Evolutionary conservation across 352 stramenopile species (phyloP).

Genomic region (Phytophthora megakarya): DNA sequence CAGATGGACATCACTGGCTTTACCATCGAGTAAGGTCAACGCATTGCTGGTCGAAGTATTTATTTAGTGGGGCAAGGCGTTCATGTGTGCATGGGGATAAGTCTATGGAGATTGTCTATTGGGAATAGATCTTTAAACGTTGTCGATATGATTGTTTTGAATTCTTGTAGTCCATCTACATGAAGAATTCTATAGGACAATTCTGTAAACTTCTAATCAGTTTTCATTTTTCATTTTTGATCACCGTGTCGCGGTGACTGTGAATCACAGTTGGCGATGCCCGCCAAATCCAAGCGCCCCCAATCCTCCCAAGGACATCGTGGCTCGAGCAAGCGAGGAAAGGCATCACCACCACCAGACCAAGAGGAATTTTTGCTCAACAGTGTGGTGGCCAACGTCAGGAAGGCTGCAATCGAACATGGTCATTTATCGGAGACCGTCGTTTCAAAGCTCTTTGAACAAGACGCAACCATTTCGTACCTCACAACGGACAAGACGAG

Average conservation of each 20-base stretch:
- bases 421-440: constrained; percentile 17
- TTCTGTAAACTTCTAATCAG: no score
- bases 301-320: neutral
- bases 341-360: neutral
- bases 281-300: constrained; percentile 21
- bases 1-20: constrained; percentile 98
- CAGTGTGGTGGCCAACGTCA: constrained; percentile 23
- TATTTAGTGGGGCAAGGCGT: constrained; percentile 28
- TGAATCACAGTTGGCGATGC: constrained; percentile 19
- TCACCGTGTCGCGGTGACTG: no score
- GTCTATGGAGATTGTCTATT: constrained; percentile 3
- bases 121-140: constrained; percentile 8
- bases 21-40: constrained; percentile 67
- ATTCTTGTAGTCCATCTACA: constrained; percentile 12
- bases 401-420: constrained; percentile 24
- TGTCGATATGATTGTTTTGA: constrained; percentile 23
- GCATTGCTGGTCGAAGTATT: constrained; percentile 29
- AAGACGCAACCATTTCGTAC: constrained; percentile 34
- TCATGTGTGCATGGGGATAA: neutral
- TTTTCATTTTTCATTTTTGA: no score
- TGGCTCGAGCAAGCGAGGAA: constrained; percentile 23
- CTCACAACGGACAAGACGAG: constrained; percentile 45
- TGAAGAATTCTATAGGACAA: constrained; percentile 5
- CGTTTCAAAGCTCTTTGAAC: constrained; percentile 34
- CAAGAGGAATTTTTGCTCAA: constrained; percentile 36